Percentiles rank a stretch among this genome's conserved stretches.
Evolutionary conservation across 495 filamentous ascomycete genomes (phyloP).

Genomic region (Hypoxylon crocopeplum): DNA sequence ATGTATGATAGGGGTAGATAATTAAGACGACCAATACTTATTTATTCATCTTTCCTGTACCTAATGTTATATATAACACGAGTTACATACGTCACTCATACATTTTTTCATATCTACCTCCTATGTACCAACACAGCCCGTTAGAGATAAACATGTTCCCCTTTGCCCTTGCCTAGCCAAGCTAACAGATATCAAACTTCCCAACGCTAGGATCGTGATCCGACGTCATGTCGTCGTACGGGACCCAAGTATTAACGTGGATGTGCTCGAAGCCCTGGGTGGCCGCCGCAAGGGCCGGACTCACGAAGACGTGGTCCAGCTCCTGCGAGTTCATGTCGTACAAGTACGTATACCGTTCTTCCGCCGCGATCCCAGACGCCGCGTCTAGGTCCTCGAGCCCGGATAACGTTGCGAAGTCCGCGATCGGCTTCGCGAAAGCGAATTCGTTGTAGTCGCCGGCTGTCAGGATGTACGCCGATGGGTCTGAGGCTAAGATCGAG

Average conservation of each 20-base stretch:
- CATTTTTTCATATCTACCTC: too few relatives aligned
- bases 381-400: slow-evolving; percentile 62
- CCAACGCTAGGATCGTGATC: slow-evolving; percentile 70
- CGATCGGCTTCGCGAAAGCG: slow-evolving; percentile 58
- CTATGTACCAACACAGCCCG: too few relatives aligned
- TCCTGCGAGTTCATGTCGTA: slow-evolving; percentile 62
- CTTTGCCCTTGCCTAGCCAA: background rate
- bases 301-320: slow-evolving; percentile 68
- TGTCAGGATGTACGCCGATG: slow-evolving; percentile 52
- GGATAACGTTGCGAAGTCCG: slow-evolving; percentile 49
- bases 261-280: slow-evolving; percentile 61
- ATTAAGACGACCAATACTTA: too few relatives aligned
- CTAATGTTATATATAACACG: too few relatives aligned
- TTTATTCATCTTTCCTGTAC: too few relatives aligned
- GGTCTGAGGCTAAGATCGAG: slow-evolving; percentile 52
- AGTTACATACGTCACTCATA: too few relatives aligned
- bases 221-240: slow-evolving; percentile 50
- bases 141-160: too few relatives aligned
- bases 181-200: slow-evolving; percentile 57
- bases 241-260: slow-evolving; percentile 67
- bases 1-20: too few relatives aligned
- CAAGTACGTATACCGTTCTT: slow-evolving; percentile 67
- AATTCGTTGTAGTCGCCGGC: slow-evolving; percentile 73
- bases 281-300: slow-evolving; percentile 41
- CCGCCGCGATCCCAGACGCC: slow-evolving; percentile 46